A percentile compares a stretch with the other conserved stretches of the same genome.
Evolutionary conservation across 2,329 filamentous ascomycete genomes (phyloP).

Genomic region (Fusarium fujikuroi): DNA sequence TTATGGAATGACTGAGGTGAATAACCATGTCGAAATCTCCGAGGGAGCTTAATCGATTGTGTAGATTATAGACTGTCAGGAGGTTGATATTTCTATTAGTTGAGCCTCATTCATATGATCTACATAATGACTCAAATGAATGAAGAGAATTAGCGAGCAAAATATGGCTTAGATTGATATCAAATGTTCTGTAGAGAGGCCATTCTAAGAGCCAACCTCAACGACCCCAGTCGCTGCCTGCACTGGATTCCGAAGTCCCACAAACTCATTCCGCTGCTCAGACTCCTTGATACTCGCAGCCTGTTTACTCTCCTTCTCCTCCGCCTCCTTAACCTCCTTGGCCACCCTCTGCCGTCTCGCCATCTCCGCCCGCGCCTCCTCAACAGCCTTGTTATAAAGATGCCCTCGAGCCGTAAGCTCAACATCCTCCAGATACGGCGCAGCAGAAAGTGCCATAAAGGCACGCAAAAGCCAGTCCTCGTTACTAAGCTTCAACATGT

Average conservation of each 20-base stretch:
- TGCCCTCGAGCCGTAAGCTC: not conserved
- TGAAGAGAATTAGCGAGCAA: no score
- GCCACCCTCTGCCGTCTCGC: not conserved
- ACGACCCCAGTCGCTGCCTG: not conserved
- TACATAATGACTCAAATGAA: no score
- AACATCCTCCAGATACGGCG: not conserved
- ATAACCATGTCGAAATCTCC: accelerated
- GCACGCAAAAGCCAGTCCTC: not conserved
- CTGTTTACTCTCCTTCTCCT: not conserved
- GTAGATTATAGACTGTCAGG: not conserved
- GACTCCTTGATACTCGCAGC: accelerated
- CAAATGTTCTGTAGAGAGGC: accelerated
- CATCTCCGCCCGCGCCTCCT: not conserved
- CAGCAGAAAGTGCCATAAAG: not conserved
- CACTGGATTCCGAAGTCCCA: not conserved
- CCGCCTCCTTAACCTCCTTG: not conserved
- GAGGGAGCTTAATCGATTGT: no score
- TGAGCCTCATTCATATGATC: accelerated
- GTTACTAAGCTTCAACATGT: not conserved
- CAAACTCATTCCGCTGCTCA: not conserved
- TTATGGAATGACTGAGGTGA: not conserved
- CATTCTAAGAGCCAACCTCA: not conserved
- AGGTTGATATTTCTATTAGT: accelerated
- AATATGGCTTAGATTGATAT: not conserved
- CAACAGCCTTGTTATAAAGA: not conserved